A percentile compares a stretch with the other conserved stretches of the same genome.
These are phyloP conservation scores for Nissolia schottii DNA, from an alignment of 306 rosid genomes.

Conservation along the genomic window DNA sequence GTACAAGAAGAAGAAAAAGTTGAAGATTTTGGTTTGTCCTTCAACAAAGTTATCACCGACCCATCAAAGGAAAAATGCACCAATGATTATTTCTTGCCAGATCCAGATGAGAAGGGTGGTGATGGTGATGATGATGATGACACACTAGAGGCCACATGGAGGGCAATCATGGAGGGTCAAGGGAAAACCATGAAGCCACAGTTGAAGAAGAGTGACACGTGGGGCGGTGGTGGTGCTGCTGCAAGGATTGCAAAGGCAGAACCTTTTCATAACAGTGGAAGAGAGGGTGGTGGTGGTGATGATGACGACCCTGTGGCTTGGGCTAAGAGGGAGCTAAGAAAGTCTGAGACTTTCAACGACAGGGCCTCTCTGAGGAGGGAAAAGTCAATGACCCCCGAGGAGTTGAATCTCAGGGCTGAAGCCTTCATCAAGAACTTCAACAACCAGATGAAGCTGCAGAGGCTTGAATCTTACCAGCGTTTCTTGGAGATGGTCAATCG, in stretches of 20 bases:
- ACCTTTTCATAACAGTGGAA: conserved; percentile 14
- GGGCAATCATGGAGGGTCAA: conserved; percentile 40
- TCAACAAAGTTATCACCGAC: neutral
- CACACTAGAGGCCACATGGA: conserved; percentile 46
- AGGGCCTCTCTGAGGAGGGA: conserved; percentile 52
- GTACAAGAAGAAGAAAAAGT: neutral
- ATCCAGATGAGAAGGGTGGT: conserved; percentile 10
- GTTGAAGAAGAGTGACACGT: conserved; percentile 45
- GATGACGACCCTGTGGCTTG: conserved; percentile 55
- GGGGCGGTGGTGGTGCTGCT: conserved; percentile 8
- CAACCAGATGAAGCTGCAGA: conserved; percentile 56
- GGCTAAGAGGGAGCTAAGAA: conserved; percentile 58
- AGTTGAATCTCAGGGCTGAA: conserved; percentile 56
- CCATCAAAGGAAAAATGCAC: conserved; percentile 28
- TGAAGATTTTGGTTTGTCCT: conserved; percentile 10
- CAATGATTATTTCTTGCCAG: conserved; percentile 15
- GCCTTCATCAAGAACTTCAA: conserved; percentile 64
- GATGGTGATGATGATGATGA: conserved; percentile 12
- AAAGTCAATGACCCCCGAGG: conserved; percentile 70
- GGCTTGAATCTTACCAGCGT: conserved; percentile 77
- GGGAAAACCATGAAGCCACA: conserved; percentile 27
- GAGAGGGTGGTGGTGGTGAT: conserved; percentile 33
- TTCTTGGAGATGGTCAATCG: conserved; percentile 45
- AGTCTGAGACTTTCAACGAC: conserved; percentile 64
- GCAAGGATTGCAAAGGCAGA: conserved; percentile 39